phyloP scores from a whole-genome alignment of 345 rosid genomes.

The Mercurialis annua region DNA sequence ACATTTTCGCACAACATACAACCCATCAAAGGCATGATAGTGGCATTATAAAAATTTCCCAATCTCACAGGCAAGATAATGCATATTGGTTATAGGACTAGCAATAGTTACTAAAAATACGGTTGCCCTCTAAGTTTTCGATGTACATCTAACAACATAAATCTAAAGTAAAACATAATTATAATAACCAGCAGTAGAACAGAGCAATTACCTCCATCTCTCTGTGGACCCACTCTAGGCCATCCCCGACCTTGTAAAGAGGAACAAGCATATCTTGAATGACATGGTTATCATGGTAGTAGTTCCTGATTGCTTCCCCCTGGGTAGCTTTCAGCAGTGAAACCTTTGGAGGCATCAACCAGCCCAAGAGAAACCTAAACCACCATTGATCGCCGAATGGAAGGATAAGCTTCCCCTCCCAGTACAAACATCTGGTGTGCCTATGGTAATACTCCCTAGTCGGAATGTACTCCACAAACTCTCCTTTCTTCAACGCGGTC shows the following conservation, averaged over 20 bases:
- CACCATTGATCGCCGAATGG: slow-evolving; percentile 95
- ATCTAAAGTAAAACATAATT: background rate
- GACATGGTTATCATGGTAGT: slow-evolving; percentile 95
- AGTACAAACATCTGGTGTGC: slow-evolving; percentile 94
- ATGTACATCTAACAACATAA: background rate
- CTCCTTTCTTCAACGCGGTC: slow-evolving; percentile 74
- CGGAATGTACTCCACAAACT: slow-evolving; percentile 96
- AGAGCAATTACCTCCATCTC: slow-evolving; percentile 87
- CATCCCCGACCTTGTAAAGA: slow-evolving; percentile 93
- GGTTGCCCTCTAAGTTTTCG: background rate
- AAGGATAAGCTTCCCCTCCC: slow-evolving; percentile 99
- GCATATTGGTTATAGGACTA: background rate
- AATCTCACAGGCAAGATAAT: background rate
- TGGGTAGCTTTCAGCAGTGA: slow-evolving; percentile 98
- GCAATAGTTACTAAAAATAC: too few species aligned
- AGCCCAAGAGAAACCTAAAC: slow-evolving; percentile 92
- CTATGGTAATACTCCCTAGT: slow-evolving; percentile 95
- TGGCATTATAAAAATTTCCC: too few species aligned
- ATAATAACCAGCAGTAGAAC: background rate
- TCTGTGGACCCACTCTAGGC: slow-evolving; percentile 82
- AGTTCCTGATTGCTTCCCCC: slow-evolving; percentile 97
- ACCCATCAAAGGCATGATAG: too few species aligned
- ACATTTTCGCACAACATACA: too few species aligned
- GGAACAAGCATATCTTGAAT: slow-evolving; percentile 99
- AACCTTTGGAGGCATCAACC: slow-evolving; percentile 99